Conservation (phyloP, 495 filamentous ascomycete species). For the Annulohypoxylon maeteangense region DNA sequence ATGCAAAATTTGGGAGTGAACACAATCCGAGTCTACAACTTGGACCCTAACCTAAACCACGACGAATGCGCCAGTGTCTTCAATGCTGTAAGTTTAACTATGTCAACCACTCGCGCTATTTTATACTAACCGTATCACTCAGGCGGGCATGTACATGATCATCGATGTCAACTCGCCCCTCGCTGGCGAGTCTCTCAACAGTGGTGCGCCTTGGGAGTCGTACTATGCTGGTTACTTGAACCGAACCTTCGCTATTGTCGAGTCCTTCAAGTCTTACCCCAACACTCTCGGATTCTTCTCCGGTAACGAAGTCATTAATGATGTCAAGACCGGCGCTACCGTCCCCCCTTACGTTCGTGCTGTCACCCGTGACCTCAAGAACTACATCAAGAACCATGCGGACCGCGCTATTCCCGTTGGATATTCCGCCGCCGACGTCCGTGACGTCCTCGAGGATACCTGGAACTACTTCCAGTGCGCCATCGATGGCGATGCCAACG, state of each 20-base stretch:
- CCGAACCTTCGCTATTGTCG: conserved; percentile 88
- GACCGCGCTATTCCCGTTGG: conserved; percentile 80
- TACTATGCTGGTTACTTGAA: conserved; percentile 82
- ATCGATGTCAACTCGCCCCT: conserved; percentile 95
- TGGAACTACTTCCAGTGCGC: conserved; percentile 87
- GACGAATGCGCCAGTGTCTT: conserved; percentile 91
- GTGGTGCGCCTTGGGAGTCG: conserved; percentile 71
- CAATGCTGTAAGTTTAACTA: conserved; percentile 75
- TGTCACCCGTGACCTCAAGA: conserved; percentile 84
- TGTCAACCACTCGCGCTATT: neutral
- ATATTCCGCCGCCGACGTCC: conserved; percentile 95
- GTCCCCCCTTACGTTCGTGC: conserved; percentile 76
- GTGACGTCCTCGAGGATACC: conserved; percentile 78
- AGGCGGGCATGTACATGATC: conserved; percentile 68
- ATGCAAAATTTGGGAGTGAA: conserved; percentile 89
- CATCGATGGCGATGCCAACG: conserved; percentile 69
- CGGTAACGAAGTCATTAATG: conserved; percentile 93
- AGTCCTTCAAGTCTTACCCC: conserved; percentile 93
- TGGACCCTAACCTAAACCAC: conserved; percentile 85
- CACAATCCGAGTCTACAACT: conserved; percentile 93
- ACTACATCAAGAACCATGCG: conserved; percentile 81
- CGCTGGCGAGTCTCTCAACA: conserved; percentile 77
- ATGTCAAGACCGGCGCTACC: conserved; percentile 61
- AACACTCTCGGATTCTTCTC: conserved; percentile 93
- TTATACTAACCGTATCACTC: conserved; percentile 3